Conservation (phyloP, 345 rosid genomes). For the Pistacia atlantica region DNA sequence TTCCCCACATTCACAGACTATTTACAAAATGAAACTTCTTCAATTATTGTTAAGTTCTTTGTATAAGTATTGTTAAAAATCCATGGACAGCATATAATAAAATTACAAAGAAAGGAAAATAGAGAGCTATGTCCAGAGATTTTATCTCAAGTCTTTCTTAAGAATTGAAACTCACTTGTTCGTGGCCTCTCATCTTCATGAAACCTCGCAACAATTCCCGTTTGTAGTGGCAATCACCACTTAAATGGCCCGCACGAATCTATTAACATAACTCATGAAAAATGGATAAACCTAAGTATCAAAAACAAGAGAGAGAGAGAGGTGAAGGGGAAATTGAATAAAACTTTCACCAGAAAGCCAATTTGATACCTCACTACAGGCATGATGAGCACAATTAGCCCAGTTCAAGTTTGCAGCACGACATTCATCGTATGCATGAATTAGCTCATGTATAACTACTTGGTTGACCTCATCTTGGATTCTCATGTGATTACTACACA, state of each 20-base stretch:
- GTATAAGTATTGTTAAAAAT: neutral
- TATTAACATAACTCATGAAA: constrained; percentile 24
- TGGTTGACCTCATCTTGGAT: constrained; percentile 86
- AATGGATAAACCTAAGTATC: neutral
- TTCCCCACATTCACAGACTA: neutral
- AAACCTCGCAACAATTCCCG: constrained; percentile 77
- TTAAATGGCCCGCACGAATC: constrained; percentile 93
- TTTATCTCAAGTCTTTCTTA: neutral
- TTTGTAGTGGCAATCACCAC: constrained; percentile 95
- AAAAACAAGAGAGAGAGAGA: neutral
- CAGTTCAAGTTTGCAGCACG: constrained; percentile 87
- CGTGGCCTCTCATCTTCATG: constrained; percentile 82
- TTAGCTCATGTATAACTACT: constrained; percentile 81
- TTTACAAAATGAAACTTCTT: neutral
- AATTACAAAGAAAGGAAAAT: neutral
- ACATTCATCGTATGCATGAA: constrained; percentile 92
- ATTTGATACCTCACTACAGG: constrained; percentile 79
- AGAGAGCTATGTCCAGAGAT: neutral
- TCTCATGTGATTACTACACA: constrained; percentile 76
- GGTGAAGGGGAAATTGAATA: neutral
- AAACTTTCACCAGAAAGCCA: constrained; percentile 5
- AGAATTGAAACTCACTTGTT: constrained; percentile 58
- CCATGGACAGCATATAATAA: neutral
- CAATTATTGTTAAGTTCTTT: neutral
- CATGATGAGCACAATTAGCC: constrained; percentile 93